These are phyloP conservation scores for Poa pratensis DNA, from an alignment of 176 grass and related monocot genomes.

Conservation along the genomic window DNA sequence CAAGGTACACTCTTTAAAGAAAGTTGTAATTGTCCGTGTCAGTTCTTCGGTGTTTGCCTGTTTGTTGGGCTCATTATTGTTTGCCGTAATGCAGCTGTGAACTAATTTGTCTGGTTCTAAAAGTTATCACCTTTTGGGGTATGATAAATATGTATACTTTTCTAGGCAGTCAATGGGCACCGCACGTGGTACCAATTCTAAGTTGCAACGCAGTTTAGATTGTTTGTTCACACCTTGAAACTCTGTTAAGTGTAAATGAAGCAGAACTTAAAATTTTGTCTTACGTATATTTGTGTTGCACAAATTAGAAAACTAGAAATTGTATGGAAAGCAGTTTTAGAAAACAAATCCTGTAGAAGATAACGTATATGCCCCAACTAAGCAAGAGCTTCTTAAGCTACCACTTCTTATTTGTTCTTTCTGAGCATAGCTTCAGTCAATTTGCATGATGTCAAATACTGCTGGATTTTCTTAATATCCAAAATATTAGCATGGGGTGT, in stretches of 20 bases:
- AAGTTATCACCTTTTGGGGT: neutral
- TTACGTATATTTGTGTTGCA: neutral
- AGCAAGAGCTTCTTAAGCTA: neutral
- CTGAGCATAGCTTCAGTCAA: neutral
- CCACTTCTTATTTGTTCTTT: neutral
- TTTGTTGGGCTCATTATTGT: neutral
- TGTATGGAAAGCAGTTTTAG: neutral
- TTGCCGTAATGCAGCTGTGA: neutral
- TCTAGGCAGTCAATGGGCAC: neutral
- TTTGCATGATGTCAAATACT: slow-evolving; percentile 1
- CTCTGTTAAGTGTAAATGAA: slow-evolving; percentile 13
- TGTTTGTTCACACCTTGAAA: neutral
- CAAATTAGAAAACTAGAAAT: neutral
- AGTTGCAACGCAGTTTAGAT: neutral
- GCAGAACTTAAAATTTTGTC: neutral
- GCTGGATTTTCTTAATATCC: neutral
- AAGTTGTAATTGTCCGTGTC: neutral
- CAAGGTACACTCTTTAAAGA: too few relatives aligned
- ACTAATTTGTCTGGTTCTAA: neutral
- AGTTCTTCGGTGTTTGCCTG: neutral
- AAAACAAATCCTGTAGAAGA: neutral
- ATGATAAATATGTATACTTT: neutral
- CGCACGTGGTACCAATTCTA: neutral
- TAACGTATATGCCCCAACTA: neutral
- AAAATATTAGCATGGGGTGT: neutral